These are phyloP conservation scores for Artemisia tridentata DNA, from an alignment of 129 eudicot species.

Conservation along the genomic window DNA sequence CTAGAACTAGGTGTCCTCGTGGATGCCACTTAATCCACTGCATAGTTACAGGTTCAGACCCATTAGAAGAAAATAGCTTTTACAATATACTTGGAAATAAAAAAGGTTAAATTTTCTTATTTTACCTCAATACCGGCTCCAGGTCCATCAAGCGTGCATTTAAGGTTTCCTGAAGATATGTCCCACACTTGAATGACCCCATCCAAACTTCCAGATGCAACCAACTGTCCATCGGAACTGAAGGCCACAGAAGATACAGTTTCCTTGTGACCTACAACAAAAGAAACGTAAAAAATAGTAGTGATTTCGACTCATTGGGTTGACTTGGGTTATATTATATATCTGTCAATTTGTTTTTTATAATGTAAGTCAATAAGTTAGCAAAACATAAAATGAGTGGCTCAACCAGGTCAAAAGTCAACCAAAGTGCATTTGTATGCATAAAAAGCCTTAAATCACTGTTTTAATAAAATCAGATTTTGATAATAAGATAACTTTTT, in stretches of 20 bases:
- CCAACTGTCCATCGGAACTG: constrained; percentile 81
- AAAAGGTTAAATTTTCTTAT: not conserved
- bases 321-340: not conserved
- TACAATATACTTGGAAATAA: not conserved
- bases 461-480: too few species aligned
- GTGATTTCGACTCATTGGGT: not conserved
- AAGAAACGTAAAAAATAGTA: not conserved
- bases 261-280: constrained; percentile 73
- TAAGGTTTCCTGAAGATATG: constrained; percentile 43
- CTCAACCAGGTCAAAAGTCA: too few species aligned
- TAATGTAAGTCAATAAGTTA: constrained; percentile 31
- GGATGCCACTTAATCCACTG: constrained; percentile 99
- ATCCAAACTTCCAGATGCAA: constrained; percentile 90
- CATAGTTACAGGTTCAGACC: not conserved
- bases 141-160: constrained; percentile 84
- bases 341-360: constrained; percentile 6
- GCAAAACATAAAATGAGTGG: too few species aligned
- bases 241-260: constrained; percentile 74
- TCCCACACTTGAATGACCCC: constrained; percentile 86
- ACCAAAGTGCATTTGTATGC: too few species aligned
- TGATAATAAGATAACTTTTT: too few species aligned
- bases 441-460: too few species aligned
- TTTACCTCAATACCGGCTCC: constrained; percentile 80
- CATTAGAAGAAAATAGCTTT: not conserved
- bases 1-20: constrained; percentile 82